A percentile compares a stretch with the other conserved stretches of the same genome.
Conservation (phyloP, 2,329 filamentous ascomycete species). For the Helotiales sp. region DNA sequence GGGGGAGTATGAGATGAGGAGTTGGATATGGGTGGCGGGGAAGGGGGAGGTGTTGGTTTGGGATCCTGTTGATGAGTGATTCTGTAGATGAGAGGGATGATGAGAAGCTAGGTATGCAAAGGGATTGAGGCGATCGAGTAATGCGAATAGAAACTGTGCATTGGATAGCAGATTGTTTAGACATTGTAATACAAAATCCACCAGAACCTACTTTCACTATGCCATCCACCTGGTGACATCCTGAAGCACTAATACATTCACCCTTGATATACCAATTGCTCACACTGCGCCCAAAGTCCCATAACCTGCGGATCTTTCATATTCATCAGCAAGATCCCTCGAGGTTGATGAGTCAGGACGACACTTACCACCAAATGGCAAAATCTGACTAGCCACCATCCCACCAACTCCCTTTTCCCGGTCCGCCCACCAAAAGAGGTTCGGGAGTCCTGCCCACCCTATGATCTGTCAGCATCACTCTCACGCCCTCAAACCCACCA, state of each 20-base stretch:
- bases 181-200: no score
- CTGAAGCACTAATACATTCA: background rate
- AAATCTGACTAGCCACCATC: conserved; percentile 49
- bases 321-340: background rate
- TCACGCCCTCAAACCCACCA: no score
- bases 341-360: background rate
- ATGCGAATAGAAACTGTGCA: no score
- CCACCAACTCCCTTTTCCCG: conserved; percentile 58
- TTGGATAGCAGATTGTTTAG: no score
- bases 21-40: background rate
- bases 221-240: background rate
- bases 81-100: no score
- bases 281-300: conserved; percentile 17
- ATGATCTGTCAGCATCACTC: no score
- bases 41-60: background rate
- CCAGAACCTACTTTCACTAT: no score
- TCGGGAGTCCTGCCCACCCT: conserved; percentile 62
- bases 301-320: conserved; percentile 15
- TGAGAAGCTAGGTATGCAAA: background rate
- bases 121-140: background rate
- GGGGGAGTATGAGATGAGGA: background rate
- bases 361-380: conserved; percentile 44
- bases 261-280: conserved; percentile 15
- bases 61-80: background rate
- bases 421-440: conserved; percentile 64